Conservation (phyloP, 306 rosid genomes). For the Pyrus pyrifolia region DNA sequence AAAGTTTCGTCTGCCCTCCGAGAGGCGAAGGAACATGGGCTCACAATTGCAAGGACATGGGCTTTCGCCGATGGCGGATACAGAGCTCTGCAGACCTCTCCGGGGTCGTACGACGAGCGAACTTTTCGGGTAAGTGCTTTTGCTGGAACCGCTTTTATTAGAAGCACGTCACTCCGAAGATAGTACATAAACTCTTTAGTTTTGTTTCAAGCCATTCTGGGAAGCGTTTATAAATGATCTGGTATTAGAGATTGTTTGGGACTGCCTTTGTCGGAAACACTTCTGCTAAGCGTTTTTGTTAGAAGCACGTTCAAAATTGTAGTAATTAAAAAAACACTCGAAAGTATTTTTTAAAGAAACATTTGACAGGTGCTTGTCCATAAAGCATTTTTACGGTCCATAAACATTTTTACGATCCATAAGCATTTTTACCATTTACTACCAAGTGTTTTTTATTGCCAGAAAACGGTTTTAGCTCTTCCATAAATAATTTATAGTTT, state of each 20-base stretch:
- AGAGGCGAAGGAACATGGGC: slow-evolving; percentile 56
- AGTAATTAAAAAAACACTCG: no score
- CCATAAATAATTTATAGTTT: neutral
- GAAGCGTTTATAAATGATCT: neutral
- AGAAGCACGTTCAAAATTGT: no score
- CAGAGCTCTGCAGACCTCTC: slow-evolving; percentile 64
- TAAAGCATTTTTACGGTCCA: no score
- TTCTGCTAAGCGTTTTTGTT: neutral
- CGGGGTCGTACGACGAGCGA: slow-evolving; percentile 77
- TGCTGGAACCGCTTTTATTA: no score
- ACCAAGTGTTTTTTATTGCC: neutral
- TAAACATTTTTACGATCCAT: no score
- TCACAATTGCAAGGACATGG: slow-evolving; percentile 74
- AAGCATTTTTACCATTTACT: neutral
- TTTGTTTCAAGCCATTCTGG: neutral
- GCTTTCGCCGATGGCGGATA: slow-evolving; percentile 90
- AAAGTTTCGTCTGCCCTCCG: slow-evolving; percentile 63
- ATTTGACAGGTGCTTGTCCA: neutral
- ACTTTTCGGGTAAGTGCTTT: slow-evolving; percentile 54
- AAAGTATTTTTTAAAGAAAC: no score
- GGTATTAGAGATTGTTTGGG: neutral
- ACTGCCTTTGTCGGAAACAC: no score
- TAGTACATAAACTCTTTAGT: neutral
- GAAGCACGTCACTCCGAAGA: neutral
- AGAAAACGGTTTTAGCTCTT: no score